These are phyloP conservation scores for Coniochaeta ligniaria DNA, from an alignment of 2,329 filamentous ascomycete species.

Conservation along the genomic window DNA sequence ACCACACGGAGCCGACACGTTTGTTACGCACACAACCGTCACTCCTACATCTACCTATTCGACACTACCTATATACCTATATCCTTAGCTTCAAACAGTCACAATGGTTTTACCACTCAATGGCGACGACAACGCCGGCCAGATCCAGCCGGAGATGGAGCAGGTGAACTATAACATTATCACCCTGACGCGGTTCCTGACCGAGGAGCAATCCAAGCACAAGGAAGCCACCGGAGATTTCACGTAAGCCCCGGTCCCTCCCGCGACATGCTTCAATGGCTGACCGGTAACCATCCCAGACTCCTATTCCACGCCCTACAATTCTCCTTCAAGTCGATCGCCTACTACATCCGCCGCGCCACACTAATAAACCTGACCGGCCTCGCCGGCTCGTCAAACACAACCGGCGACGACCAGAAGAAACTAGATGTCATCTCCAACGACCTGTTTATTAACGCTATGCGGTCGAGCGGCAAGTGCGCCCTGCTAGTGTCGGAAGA, in stretches of 20 bases:
- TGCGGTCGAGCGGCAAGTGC: conserved; percentile 88
- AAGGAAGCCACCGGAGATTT: conserved; percentile 97
- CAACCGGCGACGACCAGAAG: conserved; percentile 96
- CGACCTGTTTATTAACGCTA: conserved; percentile 92
- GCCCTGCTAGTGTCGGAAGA: conserved; percentile 95
- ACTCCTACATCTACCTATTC: background rate
- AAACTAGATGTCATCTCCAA: conserved; percentile 99
- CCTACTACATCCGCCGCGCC: conserved; percentile 96
- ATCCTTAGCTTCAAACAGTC: background rate
- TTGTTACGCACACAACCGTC: background rate
- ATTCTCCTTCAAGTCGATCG: conserved; percentile 99
- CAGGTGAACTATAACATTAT: conserved; percentile 94
- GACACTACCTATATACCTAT: background rate
- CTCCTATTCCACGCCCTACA: conserved; percentile 95
- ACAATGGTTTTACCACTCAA: conserved; percentile 14
- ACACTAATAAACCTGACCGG: conserved; percentile 93
- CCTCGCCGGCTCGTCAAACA: conserved; percentile 89
- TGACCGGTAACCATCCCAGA: conserved; percentile 35
- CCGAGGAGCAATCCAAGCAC: conserved; percentile 90
- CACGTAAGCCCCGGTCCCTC: conserved; percentile 58
- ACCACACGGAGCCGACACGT: background rate
- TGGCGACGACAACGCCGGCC: conserved; percentile 14
- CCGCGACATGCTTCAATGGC: background rate
- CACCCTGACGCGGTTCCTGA: conserved; percentile 90
- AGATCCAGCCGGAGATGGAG: conserved; percentile 51